Base-by-base conservation (phyloP, 2,329 filamentous ascomycete genomes). In the Apiospora marii region DNA sequence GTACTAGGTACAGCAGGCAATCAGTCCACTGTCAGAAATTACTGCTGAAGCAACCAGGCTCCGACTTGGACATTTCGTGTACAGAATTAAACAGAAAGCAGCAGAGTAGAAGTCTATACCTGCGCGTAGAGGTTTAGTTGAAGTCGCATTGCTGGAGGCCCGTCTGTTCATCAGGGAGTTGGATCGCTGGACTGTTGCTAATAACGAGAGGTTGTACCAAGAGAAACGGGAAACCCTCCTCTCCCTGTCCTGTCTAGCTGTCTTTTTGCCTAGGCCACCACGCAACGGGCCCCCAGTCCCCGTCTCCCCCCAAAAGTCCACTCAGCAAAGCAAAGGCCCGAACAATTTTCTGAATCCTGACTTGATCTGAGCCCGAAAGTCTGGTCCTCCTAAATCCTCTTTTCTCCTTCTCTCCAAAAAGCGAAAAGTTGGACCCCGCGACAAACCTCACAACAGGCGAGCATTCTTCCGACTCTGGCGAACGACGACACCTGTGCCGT, bases 361-460 rank as follows among this genome's bases (percentile, higher is more conserved):
- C 58, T 64, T 64, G 58, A 64, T 30, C 22, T 64, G 58, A 64
- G 58, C 58, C 58, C 58, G 58, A 64, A 64, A 64, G 58, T 64
- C 58, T 64, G 58, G 58, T 64, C 58, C 67, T 68, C 41, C 67
- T 68, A 24, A 46, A 46, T 68, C 44, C 67, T 68, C 44, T 37
- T 46, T 68, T 48, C 41, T 68, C 67, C 67, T 68, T 68, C 67
- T 48, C 67, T 48, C 67, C 43, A 68, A 68, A 68, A 68, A 68
- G 53, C 30, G 53, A 44, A 68, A 68, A 68, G 67, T 68, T 34
- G 67, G 67, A 68, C 67, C 67, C 67, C 67, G 67, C 67, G 67
- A 68, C 67, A 48, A 27, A 68, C 44, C 44, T 46, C 67, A 44
- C 41, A 68, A 68, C 67, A 68, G 67, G 44, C 67, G n/a, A 68